Evolutionary conservation across 1,284 basidiomycete genomes (phyloP), one percentile per base, ranked within the genome.

Genomic region (Ustilago esculenta): DNA sequence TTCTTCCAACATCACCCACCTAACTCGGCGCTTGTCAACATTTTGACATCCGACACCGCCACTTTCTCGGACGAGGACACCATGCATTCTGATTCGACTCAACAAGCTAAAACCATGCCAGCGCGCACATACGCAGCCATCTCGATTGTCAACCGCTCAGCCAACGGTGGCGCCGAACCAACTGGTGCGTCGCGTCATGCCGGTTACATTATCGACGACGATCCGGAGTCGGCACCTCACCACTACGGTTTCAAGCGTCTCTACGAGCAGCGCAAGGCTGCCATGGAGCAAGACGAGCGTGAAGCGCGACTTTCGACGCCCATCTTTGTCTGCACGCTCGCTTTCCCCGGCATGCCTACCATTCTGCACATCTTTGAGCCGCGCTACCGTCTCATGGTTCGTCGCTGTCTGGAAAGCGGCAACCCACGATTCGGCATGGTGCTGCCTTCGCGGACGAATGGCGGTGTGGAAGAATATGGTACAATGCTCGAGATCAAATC

Each of bases 281-380:
- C 86, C 15, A 86, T 92, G 45, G 88, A 89, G 66, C 85, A 87
- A 43, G 91, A 92, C 75, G 90, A 91, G 80, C 88, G 88, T 45
- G 87, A 92, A 75, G 86, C 88, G 6, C 85, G 89, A 24, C 86
- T 94, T 48, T 88, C 92, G 78, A 94, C 92, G 12, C 92, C 94
- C 41, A 90, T 98, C 68, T 94, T 97, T 74, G 88, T 94, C 65
- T 92, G 90, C 80, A 90, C 91, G 47, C 87, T 96, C 43, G 88
- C 89, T 39, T 97, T 95, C 84, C 94, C 94, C 1, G 89, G 89
- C 48, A 89, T 94, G 85, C 92, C 92, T 17, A 94, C 90, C 40
- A 86, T 91, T 54, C 84, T 98, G 30, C 93, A 96, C 82, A 89
- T 97, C 76, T 96, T 92, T 79, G 94, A 98, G 82, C 94, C 94